Percentiles rank a stretch among this genome's conserved stretches.
phyloP scores from a whole-genome alignment of 2,329 filamentous ascomycete species.

The Echinosphaeria canescens region DNA sequence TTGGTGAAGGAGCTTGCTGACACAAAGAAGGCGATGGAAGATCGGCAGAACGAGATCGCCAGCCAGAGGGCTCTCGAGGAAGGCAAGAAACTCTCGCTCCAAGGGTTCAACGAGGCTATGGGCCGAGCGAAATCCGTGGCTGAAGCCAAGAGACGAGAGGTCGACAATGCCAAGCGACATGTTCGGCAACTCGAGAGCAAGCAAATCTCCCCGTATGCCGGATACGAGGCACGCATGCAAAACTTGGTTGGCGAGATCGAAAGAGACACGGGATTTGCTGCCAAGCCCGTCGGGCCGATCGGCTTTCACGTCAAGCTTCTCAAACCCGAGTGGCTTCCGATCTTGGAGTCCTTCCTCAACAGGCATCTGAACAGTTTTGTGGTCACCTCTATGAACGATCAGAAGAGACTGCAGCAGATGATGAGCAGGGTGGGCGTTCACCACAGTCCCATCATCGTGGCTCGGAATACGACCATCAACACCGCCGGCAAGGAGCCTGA shows the following conservation, averaged over 20 bases:
- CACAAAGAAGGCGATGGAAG: conserved; percentile 23
- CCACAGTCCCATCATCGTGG: conserved; percentile 40
- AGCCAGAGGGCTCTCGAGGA: conserved; percentile 11
- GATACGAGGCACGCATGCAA: conserved; percentile 40
- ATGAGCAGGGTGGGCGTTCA: conserved; percentile 33
- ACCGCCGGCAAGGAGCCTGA: conserved; percentile 54
- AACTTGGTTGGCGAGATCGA: conserved; percentile 46
- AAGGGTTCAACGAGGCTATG: too few species aligned
- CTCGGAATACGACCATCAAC: conserved; percentile 29
- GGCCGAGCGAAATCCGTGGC: too few species aligned
- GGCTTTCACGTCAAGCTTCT: conserved; percentile 56
- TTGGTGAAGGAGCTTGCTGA: conserved; percentile 36
- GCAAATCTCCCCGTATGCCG: conserved; percentile 35
- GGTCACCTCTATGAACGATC: conserved; percentile 58
- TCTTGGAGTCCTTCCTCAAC: conserved; percentile 65
- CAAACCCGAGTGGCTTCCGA: conserved; percentile 63
- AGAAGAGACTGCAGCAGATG: conserved; percentile 40
- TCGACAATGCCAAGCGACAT: conserved; percentile 24
- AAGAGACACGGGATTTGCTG: conserved; percentile 43
- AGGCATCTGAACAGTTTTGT: conserved; percentile 52
- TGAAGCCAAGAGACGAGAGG: conserved; percentile 27
- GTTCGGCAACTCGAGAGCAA: conserved; percentile 30
- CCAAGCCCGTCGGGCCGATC: conserved; percentile 64
- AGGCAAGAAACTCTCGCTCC: too few species aligned
- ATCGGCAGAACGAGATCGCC: conserved; percentile 14